These are phyloP conservation scores for Globisporangium cystogenes DNA, from an alignment of 352 stramenopile species.

Conservation along the genomic window DNA sequence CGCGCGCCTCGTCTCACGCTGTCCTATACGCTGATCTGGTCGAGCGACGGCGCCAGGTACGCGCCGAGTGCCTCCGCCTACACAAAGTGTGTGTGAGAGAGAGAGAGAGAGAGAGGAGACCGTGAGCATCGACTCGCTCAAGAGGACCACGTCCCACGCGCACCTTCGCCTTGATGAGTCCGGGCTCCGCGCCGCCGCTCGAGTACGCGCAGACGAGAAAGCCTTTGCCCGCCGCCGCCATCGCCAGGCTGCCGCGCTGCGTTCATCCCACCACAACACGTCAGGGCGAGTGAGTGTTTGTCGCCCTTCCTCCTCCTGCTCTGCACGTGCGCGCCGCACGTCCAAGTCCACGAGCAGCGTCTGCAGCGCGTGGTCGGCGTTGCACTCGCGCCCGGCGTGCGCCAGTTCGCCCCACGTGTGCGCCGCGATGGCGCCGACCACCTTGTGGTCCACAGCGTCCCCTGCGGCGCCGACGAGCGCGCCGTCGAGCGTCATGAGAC, in stretches of 20 bases:
- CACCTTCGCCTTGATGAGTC: constrained; percentile 76
- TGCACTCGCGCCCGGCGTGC: constrained; percentile 67
- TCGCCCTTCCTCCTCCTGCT: no score
- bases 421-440: constrained; percentile 78
- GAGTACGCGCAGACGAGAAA: constrained; percentile 82
- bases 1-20: no score
- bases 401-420: constrained; percentile 84
- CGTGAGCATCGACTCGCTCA: no score
- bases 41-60: constrained; percentile 58
- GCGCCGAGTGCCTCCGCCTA: constrained; percentile 60
- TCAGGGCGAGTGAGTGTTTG: no score
- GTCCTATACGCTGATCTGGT: constrained; percentile 73
- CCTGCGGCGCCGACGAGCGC: constrained; percentile 78
- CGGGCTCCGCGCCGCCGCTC: constrained; percentile 36
- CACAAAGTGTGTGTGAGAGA: no score
- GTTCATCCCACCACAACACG: no score
- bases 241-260: constrained; percentile 52
- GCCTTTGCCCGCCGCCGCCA: constrained; percentile 55
- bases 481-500: constrained; percentile 80
- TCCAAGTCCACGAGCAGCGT: constrained; percentile 75
- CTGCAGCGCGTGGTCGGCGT: constrained; percentile 40
- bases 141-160: background rate
- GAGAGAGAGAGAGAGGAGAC: background rate
- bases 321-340: constrained; percentile 15
- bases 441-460: constrained; percentile 69